Evolutionary conservation across 2,329 filamentous ascomycete genomes (phyloP), one percentile per base, ranked within the genome.

Genomic region (Dissoconium aciculare): DNA sequence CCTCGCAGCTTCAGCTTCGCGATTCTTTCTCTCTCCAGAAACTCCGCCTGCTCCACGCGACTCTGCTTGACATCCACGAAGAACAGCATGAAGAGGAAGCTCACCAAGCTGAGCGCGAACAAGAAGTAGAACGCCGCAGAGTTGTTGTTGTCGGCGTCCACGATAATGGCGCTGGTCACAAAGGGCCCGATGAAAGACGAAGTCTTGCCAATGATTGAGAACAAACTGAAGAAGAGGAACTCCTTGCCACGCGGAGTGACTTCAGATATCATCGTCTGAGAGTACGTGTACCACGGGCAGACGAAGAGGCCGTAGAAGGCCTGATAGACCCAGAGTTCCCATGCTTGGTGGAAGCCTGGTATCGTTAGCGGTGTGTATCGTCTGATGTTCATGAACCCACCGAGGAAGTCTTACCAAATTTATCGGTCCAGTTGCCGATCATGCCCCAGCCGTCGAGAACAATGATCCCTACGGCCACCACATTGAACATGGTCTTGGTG

Each of bases 251-350:
- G 61, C 0, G 74, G 74, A 0, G 73, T 77, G 2, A 79, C 71
- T 42, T 77, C 74, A 3, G 66, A 71, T 41, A 79, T 79, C 66
- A 79, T 74, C 43, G 74, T 78, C 47, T 78, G 74, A 0, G 66
- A 70, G 51, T 79, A 79, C 28, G 68, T 71, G 51, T 78, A 78
- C 73, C 73, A 78, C 0, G 74, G 73, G 39, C 73, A 76, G 5
- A 78, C 69, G 27, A 77, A 64, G 1, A 79, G 56, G 0, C 74
- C 74, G 42, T 77, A 78, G 40, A 72, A 74, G 5, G 52, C 56
- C 32, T 58, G 55, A 35, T 56, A 60, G 25, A 44, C 21, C 43
- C 40, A 46, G 19, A 23, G 19, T 45, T 69, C 66, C 63, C 63
- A 69, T 4, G 50, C 47, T 36, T 66, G 52, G 40, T 69, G 65